Base-by-base conservation (phyloP, 371 early-diverging fungal genomes). In the Rhizomucor pusillus region DNA sequence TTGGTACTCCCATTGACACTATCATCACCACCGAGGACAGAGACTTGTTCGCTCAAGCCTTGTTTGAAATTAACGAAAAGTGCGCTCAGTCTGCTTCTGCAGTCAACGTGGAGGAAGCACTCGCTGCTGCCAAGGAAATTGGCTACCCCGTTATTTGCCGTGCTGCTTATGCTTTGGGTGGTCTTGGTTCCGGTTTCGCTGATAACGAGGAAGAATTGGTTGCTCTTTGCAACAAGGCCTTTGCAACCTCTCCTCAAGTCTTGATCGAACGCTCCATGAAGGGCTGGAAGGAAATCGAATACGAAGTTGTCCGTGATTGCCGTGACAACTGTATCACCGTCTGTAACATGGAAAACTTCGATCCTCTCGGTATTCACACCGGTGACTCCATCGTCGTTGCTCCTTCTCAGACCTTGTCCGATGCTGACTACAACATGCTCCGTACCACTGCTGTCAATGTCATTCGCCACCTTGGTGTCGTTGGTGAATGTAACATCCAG, bases 321-420 rank as follows among this genome's bases (percentile, higher is more conserved):
- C 81, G 84, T 47, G 85, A 97, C 77, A 97, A 97, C 81, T 97
- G 97, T 75, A 92, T 97, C 59, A 94, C 97, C 23, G 93, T 97
- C 47, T 97, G 97, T 78, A 97, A 97, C 84, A 97, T 95, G 95
- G 95, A 97, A 71, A 97, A 97, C 88, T 95, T 97, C 81, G 97
- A 97, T 67, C 97, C 97, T 19, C 85, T 92, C 10, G 92, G 94
- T 43, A 91, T 90, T 54, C 97, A 97, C 73, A 97, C 97, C 5
- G 97, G 97, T 57, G 97, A 97, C 73, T 92, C 93, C 19, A 97
- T 97, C 52, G 97, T 97, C 16, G 93, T 97, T 40, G 95, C 95
- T 16, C 97, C 97, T 19, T 87, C 88, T 49, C 95, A 95, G 77
- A 97, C 97, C 16, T 73, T 95, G 47, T 85, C 83, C 47, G 97